Conservation (phyloP, 257 asterid genomes). For the Solanum clarkiae region DNA sequence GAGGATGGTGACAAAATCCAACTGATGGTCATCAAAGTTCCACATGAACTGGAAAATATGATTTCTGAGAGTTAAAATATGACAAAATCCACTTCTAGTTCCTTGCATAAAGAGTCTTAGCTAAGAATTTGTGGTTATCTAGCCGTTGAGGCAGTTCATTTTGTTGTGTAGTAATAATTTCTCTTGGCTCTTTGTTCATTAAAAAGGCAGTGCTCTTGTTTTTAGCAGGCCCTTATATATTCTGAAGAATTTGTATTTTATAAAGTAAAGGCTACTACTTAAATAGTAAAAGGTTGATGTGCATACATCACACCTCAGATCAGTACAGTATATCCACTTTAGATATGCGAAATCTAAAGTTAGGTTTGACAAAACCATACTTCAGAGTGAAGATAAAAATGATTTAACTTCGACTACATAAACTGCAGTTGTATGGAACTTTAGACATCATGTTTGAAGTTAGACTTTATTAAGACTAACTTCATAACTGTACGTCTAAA, state of each 20-base stretch:
- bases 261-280: background rate
- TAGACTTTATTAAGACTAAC: too few relatives aligned
- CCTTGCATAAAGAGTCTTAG: background rate
- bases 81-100: background rate
- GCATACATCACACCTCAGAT: background rate
- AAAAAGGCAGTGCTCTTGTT: too few relatives aligned
- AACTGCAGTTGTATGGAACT: too few relatives aligned
- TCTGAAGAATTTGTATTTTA: too few relatives aligned
- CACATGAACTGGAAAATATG: background rate
- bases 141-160: background rate
- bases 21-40: background rate
- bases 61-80: background rate
- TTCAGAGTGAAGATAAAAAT: too few relatives aligned
- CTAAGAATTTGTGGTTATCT: background rate
- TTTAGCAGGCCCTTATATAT: too few relatives aligned
- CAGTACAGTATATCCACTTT: background rate
- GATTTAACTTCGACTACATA: too few relatives aligned
- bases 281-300: background rate
- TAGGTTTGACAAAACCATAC: too few relatives aligned
- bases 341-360: too few relatives aligned
- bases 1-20: background rate
- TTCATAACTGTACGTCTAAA: too few relatives aligned
- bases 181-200: too few relatives aligned
- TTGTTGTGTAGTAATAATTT: background rate
- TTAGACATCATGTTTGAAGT: too few relatives aligned